Evolutionary conservation across 371 early-diverging fungal genomes (phyloP).

Genomic region (Choanephora cucurbitarum): DNA sequence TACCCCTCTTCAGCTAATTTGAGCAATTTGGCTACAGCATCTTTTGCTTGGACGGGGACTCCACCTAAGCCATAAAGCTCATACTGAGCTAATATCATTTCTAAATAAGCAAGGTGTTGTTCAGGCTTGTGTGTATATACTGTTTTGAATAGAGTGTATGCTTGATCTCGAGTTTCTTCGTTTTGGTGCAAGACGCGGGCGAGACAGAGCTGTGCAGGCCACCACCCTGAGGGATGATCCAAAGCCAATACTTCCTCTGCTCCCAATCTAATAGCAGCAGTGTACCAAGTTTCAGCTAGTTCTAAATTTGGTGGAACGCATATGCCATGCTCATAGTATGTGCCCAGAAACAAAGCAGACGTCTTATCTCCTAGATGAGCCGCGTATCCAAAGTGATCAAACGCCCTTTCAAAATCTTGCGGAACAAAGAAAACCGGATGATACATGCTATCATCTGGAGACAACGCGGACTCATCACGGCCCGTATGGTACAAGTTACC

Average conservation of each 20-base stretch:
- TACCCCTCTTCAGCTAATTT: conserved; percentile 30
- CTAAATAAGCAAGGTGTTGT: conserved; percentile 19
- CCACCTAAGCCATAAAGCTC: conserved; percentile 38
- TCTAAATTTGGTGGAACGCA: conserved; percentile 22
- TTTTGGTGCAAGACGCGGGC: conserved; percentile 38
- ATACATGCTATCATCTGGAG: conserved; percentile 1
- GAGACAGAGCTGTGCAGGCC: conserved; percentile 42
- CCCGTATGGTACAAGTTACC: conserved; percentile 40
- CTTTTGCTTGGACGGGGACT: conserved; percentile 18
- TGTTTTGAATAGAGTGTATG: conserved; percentile 23
- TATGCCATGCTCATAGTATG: conserved; percentile 43
- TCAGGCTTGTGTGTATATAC: conserved; percentile 20
- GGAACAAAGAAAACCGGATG: conserved; percentile 9
- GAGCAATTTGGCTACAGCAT: conserved; percentile 25
- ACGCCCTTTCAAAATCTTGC: conserved; percentile 35
- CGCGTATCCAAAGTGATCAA: conserved; percentile 34
- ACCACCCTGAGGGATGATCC: conserved; percentile 26
- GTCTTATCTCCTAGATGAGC: conserved; percentile 38
- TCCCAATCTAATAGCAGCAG: conserved; percentile 25
- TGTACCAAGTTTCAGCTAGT: conserved; percentile 33
- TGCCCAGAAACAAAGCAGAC: conserved; percentile 38
- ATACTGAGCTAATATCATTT: conserved; percentile 35
- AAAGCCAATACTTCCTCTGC: conserved; percentile 6
- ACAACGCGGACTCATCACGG: conserved; percentile 2
- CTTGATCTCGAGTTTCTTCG: conserved; percentile 20